A percentile compares a stretch with the other conserved stretches of the same genome.
Conservation (phyloP, 23 red algal genomes). For the Gracilaria gracilis region DNA sequence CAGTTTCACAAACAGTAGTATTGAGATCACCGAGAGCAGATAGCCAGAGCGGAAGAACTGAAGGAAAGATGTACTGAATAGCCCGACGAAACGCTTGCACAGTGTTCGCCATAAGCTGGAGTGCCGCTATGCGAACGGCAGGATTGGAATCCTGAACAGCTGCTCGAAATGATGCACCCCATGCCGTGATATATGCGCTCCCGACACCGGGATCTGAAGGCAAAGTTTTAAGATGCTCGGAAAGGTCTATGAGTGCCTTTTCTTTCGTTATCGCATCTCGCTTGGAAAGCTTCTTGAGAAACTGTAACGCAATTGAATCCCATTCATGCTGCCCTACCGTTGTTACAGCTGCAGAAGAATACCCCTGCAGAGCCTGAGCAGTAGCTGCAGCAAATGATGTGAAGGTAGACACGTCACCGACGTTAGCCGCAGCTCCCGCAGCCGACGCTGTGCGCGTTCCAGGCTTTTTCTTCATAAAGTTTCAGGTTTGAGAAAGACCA, state of each 20-base stretch:
- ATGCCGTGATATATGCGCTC: conserved; percentile 49
- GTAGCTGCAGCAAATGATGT: conserved; percentile 76
- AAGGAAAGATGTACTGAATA: conserved; percentile 51
- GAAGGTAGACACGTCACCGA: conserved; percentile 37
- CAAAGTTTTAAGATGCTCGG: conserved; percentile 20
- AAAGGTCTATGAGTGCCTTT: conserved; percentile 53
- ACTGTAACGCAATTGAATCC: conserved; percentile 43
- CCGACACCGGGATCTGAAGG: background rate
- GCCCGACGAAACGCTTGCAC: conserved; percentile 41
- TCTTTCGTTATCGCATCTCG: conserved; percentile 62
- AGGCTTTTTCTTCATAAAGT: conserved; percentile 37
- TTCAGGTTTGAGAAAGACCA: background rate
- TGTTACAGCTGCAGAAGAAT: conserved; percentile 4
- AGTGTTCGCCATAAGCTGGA: conserved; percentile 37
- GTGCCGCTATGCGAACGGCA: conserved; percentile 44
- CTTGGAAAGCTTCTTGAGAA: conserved; percentile 64
- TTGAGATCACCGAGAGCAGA: conserved; percentile 50
- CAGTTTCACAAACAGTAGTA: conserved; percentile 13
- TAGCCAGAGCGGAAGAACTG: conserved; percentile 55
- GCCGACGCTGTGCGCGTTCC: conserved; percentile 47
- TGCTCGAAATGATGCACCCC: conserved; percentile 35
- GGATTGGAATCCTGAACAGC: conserved; percentile 21
- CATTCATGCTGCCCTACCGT: conserved; percentile 20
- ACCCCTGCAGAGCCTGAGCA: conserved; percentile 40
- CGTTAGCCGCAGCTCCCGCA: conserved; percentile 51